Percentiles rank a stretch among this genome's conserved stretches.
These are phyloP conservation scores for Fabrea salina DNA, from an alignment of 169 alveolate genomes.

Conservation along the genomic window DNA sequence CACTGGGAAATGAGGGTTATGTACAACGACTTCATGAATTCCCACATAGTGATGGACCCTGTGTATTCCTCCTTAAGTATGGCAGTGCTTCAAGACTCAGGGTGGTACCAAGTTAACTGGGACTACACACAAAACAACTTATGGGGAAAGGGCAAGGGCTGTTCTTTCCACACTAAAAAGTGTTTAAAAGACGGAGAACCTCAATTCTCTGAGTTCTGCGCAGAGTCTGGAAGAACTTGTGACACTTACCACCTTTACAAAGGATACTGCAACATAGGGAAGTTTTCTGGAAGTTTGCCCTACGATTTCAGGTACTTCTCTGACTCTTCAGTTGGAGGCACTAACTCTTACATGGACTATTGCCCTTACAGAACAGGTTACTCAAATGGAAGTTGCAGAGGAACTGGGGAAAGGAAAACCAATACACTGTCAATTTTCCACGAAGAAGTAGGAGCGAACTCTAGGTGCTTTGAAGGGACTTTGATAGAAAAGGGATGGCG, in stretches of 20 bases:
- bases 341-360: neutral
- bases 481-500: neutral
- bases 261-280: neutral
- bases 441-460: neutral
- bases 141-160: conserved; percentile 25
- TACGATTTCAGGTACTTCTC: neutral
- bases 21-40: conserved; percentile 41
- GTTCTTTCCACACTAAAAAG: neutral
- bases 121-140: neutral
- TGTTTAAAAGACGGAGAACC: neutral
- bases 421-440: neutral
- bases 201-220: neutral
- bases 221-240: neutral
- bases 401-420: neutral
- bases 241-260: neutral
- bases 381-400: conserved; percentile 12
- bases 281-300: neutral
- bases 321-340: neutral
- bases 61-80: conserved; percentile 36
- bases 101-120: conserved; percentile 37
- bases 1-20: conserved; percentile 42
- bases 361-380: conserved; percentile 1
- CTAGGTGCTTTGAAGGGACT: neutral
- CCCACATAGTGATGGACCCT: neutral
- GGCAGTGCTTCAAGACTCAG: conserved; percentile 48